A percentile compares a stretch with the other conserved stretches of the same genome.
These are phyloP conservation scores for Penicillium palitans DNA, from an alignment of 2,329 filamentous ascomycete genomes.

Conservation along the genomic window DNA sequence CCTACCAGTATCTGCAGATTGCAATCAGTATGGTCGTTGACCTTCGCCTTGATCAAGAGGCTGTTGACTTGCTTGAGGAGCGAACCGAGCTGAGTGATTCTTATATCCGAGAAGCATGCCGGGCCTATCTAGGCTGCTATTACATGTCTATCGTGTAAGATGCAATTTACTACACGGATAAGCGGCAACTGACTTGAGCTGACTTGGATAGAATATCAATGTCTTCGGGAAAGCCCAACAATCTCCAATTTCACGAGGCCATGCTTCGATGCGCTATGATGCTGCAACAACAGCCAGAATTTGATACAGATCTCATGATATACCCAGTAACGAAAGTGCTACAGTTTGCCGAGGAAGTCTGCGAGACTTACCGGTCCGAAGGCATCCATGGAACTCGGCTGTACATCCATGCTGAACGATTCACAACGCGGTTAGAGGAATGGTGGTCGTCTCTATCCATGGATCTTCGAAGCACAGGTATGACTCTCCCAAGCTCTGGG, in stretches of 20 bases:
- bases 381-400: slow-evolving; percentile 10
- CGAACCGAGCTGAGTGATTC: slow-evolving; percentile 9
- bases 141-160: slow-evolving; percentile 19
- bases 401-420: slow-evolving; percentile 19
- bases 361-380: slow-evolving; percentile 16
- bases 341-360: slow-evolving; percentile 22
- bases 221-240: slow-evolving; percentile 18
- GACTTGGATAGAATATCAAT: slow-evolving; percentile 15
- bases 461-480: slow-evolving; percentile 17
- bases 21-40: slow-evolving; percentile 24
- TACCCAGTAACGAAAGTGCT: slow-evolving; percentile 22
- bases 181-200: no score
- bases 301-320: slow-evolving; percentile 25
- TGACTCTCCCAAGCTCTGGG: not conserved
- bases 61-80: slow-evolving; percentile 10
- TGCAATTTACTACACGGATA: no score
- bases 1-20: slow-evolving; percentile 23
- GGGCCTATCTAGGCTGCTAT: slow-evolving; percentile 23
- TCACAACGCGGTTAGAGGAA: slow-evolving; percentile 18
- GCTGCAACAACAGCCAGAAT: slow-evolving; percentile 20
- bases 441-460: slow-evolving; percentile 18
- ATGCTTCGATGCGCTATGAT: slow-evolving; percentile 24
- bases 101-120: slow-evolving; percentile 6
- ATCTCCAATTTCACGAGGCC: slow-evolving; percentile 13
- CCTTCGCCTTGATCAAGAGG: slow-evolving; percentile 19